Base-by-base conservation (phyloP, 2,329 filamentous ascomycete species). In the Fonsecaea pugnacius region DNA sequence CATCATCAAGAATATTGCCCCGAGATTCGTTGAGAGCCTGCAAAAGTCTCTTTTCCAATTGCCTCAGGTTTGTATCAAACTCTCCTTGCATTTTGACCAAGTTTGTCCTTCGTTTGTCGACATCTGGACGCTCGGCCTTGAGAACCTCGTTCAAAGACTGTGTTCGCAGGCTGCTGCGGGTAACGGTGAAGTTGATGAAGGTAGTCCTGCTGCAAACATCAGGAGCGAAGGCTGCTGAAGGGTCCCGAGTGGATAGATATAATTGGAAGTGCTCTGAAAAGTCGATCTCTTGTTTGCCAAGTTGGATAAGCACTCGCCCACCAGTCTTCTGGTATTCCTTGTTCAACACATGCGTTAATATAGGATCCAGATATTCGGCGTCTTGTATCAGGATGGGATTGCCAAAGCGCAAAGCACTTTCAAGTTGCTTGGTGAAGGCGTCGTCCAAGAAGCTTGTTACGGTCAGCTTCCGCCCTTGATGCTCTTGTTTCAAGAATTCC, bases 321-420 rank as follows among this genome's bases (percentile, higher is more conserved):
- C 95, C 95, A 32, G 96, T 99, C 81, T 93, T 96, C 78, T 99
- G 96, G 78, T 99, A 99, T 75, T 99, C 95, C 78, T 99, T 99
- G 82, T 99, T 99, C 78, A 99, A 87, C 62, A 99, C 94, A 73
- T 99, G 95, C 74, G 98, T 99, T 72, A 99, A 88, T 65, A 99
- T 93, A 0, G 96, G 96, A 74, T 99, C 95, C 63, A 99, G 82
- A 75, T 99, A 91, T 78, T 99, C 96, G 0, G 95, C 96, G 76
- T 99, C 95, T 78, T 99, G 95, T 65, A 99, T 99, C 66, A 99
- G 86, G 70, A 99, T 99, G 1, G 95, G 94, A 75, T 99, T 99
- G 74, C 95, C 95, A 78, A 99, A 99, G 75, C 95, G 91, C 67
- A 99, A 84, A 18, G 95, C 95, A 74, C 93, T 98, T 80, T 99